A percentile compares a stretch with the other conserved stretches of the same genome.
These are phyloP conservation scores for Phytophthora ramorum DNA, from an alignment of 352 stramenopile species.

Conservation along the genomic window DNA sequence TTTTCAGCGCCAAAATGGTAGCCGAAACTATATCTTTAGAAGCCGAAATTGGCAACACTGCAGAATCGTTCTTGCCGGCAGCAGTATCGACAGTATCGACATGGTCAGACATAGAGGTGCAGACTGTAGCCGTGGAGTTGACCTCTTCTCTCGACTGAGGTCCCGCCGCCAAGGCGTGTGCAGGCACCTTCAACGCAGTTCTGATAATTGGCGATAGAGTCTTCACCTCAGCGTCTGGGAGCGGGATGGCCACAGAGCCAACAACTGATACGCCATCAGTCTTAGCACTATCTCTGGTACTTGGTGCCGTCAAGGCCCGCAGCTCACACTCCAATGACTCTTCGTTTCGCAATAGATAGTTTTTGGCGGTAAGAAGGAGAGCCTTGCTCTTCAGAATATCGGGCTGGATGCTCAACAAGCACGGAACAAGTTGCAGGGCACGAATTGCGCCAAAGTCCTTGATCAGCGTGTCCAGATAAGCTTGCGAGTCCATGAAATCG, in stretches of 20 bases:
- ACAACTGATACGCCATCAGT: not conserved
- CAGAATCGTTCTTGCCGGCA: not conserved
- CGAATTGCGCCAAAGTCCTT: slow-evolving; percentile 64
- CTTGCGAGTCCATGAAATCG: slow-evolving; percentile 78
- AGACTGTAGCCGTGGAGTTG: not conserved
- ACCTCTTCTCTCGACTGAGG: not conserved
- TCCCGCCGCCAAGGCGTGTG: not conserved
- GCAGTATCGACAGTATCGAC: not conserved
- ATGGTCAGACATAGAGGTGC: not conserved
- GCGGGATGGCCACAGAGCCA: not conserved
- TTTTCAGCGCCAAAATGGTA: not conserved
- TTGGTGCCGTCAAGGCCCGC: slow-evolving; percentile 19
- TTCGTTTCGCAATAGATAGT: slow-evolving; percentile 57
- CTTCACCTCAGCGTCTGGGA: not conserved
- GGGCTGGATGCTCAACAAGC: slow-evolving; percentile 68
- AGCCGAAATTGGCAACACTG: not conserved
- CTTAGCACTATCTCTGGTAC: not conserved
- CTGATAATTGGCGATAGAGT: not conserved
- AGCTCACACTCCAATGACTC: slow-evolving; percentile 44
- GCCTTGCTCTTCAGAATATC: slow-evolving; percentile 64
- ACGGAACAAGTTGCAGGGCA: slow-evolving; percentile 69
- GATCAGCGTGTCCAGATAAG: slow-evolving; percentile 74
- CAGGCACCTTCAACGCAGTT: not conserved
- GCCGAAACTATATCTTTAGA: not conserved
- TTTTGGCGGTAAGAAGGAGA: slow-evolving; percentile 59